These are phyloP conservation scores for Gyrodon lividus DNA, from an alignment of 768 basidiomycete species.

Conservation along the genomic window DNA sequence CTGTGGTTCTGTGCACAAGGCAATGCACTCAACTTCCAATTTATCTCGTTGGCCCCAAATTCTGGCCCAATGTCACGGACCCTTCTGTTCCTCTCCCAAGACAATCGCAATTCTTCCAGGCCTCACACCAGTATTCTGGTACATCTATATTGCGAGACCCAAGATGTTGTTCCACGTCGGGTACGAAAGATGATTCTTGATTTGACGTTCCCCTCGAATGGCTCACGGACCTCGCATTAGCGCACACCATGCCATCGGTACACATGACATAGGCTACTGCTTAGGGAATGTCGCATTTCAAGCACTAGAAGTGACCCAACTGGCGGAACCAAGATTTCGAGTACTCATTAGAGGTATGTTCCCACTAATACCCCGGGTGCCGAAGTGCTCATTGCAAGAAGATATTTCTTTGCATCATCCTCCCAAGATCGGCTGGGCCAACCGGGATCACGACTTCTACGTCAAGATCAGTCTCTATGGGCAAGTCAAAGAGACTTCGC, in stretches of 20 bases:
- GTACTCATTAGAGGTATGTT: not conserved
- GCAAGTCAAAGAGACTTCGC: not conserved
- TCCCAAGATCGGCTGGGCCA: slow-evolving; percentile 1
- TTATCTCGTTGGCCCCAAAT: no score
- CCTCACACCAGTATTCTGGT: no score
- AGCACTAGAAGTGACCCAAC: not conserved
- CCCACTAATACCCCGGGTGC: not conserved
- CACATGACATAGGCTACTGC: not conserved
- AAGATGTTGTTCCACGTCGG: no score
- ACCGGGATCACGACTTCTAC: slow-evolving; percentile 3
- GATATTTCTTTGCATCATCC: not conserved
- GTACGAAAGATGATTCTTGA: no score
- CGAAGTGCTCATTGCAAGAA: not conserved
- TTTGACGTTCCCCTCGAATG: not conserved
- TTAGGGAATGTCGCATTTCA: not conserved
- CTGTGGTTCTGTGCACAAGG: no score
- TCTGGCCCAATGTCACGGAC: no score
- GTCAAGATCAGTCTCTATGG: not conserved
- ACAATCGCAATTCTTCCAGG: not conserved
- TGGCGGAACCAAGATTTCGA: not conserved
- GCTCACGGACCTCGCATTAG: not conserved
- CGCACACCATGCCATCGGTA: not conserved
- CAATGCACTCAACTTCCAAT: no score
- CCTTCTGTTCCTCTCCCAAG: no score
- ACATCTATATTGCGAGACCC: no score